phyloP scores from a whole-genome alignment of 176 grass and related monocot species.

The Eleusine indica region DNA sequence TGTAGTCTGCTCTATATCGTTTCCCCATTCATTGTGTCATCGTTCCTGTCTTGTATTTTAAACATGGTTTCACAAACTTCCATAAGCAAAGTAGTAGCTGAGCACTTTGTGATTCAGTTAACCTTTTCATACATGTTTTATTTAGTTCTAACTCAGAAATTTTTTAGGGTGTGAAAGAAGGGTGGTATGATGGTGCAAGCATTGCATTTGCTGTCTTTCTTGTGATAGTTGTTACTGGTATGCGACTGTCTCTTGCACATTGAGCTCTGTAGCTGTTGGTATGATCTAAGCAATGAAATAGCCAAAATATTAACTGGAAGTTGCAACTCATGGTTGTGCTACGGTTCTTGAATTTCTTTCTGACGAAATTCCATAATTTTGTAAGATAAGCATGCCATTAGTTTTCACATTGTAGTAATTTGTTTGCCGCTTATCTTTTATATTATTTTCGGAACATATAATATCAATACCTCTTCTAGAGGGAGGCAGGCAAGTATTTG shows the following conservation, averaged over 20 bases:
- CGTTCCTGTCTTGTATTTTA: not conserved
- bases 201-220: slow-evolving; percentile 93
- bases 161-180: slow-evolving; percentile 88
- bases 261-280: not conserved
- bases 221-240: slow-evolving; percentile 98
- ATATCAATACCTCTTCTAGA: not conserved
- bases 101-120: not conserved
- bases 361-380: not conserved
- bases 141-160: slow-evolving; percentile 50
- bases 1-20: not conserved
- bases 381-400: not conserved
- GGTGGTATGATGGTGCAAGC: slow-evolving; percentile 94
- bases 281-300: slow-evolving; percentile 16
- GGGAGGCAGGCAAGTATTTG: not conserved
- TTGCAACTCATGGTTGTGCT: slow-evolving; percentile 14
- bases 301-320: slow-evolving; percentile 11
- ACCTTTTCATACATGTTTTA: slow-evolving; percentile 31
- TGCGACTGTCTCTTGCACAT: slow-evolving; percentile 27
- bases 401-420: slow-evolving; percentile 12
- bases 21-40: not conserved
- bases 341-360: not conserved
- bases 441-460: slow-evolving; percentile 4
- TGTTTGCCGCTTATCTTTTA: slow-evolving; percentile 1
- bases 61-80: slow-evolving; percentile 6
- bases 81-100: not conserved